Conservation (phyloP, 2,329 filamentous ascomycete species). For the Penicillium sp. region DNA sequence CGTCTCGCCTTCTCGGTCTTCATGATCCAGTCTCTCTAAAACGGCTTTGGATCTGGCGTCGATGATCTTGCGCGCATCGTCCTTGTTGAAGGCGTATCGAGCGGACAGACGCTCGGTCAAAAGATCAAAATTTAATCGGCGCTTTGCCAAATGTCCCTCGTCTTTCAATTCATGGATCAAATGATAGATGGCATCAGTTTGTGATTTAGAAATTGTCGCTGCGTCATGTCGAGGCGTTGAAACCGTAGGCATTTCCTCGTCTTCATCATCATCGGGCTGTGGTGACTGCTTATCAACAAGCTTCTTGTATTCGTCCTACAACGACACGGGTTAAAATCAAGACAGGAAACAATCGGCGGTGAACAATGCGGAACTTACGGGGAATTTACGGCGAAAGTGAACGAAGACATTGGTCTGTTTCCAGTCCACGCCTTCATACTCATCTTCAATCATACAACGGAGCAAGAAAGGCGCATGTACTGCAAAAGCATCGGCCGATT, state of each 20-base stretch:
- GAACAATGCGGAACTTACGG: conserved; percentile 27
- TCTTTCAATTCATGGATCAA: conserved; percentile 40
- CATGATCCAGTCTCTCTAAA: conserved; percentile 38
- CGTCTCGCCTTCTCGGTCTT: conserved; percentile 24
- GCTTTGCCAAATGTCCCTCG: conserved; percentile 41
- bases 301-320: conserved; percentile 35
- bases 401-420: conserved; percentile 43
- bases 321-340: neutral
- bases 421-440: conserved; percentile 47
- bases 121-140: conserved; percentile 39
- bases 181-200: conserved; percentile 39
- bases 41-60: conserved; percentile 32
- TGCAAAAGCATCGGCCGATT: conserved; percentile 47
- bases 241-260: conserved; percentile 21
- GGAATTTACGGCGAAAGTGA: conserved; percentile 45
- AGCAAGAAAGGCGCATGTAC: conserved; percentile 48
- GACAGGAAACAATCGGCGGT: neutral
- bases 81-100: conserved; percentile 30
- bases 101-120: conserved; percentile 31
- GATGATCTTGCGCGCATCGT: conserved; percentile 39
- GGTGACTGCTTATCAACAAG: conserved; percentile 28
- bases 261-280: conserved; percentile 16
- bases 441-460: conserved; percentile 47
- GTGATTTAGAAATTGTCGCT: conserved; percentile 29
- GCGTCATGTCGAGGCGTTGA: conserved; percentile 26